These are phyloP conservation scores for Nannochloris sp. DNA, from an alignment of 139 green algal species.

Conservation along the genomic window DNA sequence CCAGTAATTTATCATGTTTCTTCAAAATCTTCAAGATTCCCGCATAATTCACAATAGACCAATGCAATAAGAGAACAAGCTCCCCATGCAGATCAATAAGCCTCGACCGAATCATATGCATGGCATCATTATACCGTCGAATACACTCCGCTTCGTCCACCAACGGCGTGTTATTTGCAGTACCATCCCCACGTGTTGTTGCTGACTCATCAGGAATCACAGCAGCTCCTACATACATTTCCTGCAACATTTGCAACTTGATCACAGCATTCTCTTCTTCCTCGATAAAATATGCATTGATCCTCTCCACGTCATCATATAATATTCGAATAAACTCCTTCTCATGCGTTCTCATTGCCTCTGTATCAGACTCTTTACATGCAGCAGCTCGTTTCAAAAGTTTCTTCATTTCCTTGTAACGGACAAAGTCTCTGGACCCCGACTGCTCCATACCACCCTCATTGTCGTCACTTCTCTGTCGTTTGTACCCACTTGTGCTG, in stretches of 20 bases:
- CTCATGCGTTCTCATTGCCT: not conserved
- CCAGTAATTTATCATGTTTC: slow-evolving; percentile 73
- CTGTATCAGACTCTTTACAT: no score
- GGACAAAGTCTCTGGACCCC: not conserved
- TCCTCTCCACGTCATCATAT: slow-evolving; percentile 16
- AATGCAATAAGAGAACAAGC: slow-evolving; percentile 71
- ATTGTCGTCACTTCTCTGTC: slow-evolving; percentile 44
- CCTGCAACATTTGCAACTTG: slow-evolving; percentile 37
- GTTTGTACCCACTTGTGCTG: slow-evolving; percentile 5
- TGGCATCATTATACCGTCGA: not conserved
- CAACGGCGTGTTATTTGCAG: no score
- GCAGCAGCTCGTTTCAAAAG: slow-evolving; percentile 41
- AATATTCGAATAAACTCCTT: not conserved
- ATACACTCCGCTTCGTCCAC: no score
- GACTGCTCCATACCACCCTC: slow-evolving; percentile 24
- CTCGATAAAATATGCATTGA: slow-evolving; percentile 70
- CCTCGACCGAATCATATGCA: not conserved
- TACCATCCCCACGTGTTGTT: no score
- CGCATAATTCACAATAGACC: slow-evolving; percentile 63
- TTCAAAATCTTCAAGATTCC: slow-evolving; percentile 83
- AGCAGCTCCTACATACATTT: slow-evolving; percentile 8
- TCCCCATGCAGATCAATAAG: slow-evolving; percentile 34
- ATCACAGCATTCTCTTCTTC: slow-evolving; percentile 74
- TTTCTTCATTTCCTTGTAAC: slow-evolving; percentile 26
- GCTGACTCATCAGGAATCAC: not conserved